Evolutionary conservation across 2,329 filamentous ascomycete genomes (phyloP), one percentile per base, ranked within the genome.

Genomic region (Cytospora leucostoma): DNA sequence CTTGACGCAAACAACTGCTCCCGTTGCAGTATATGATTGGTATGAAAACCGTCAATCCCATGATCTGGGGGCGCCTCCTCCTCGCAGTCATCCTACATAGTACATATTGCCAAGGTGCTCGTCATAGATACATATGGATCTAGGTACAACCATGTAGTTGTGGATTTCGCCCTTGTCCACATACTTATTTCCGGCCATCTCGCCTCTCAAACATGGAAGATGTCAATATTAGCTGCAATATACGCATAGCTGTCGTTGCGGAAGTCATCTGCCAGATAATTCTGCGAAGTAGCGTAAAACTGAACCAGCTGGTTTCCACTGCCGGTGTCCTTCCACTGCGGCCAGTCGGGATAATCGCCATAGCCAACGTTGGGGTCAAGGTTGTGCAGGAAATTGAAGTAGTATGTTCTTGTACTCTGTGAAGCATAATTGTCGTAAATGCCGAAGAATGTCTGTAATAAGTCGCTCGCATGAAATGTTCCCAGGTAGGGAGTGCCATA

Each of bases 381-480:
- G 51, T 87, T 84, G 72, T 91, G 83, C 7, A 93, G 70, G 71
- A 94, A 94, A 57, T 84, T 87, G 69, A 88, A 80, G 70, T 92
- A 93, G 74, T 93, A 93, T 1, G 82, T 83, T 62, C 88, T 83
- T 52, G 87, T 86, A 11, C 84, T 80, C 6, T 71, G 73, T 34
- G 83, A 83, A 2, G 88, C 87, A 63, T 88, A 84, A 71, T 90
- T 86, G 13, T 85, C 82, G 56, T 83, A 70, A 13, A 89, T 74
- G 0, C 88, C 88, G 63, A 84, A 87, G 67, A 92, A 92, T 0
- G 90, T 82, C 71, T 90, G 85, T 4, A 91, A 68, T 1, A 93
- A 69, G 68, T 93, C 91, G 1, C 82, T 85, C 15, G 76, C 88
- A 73, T 95, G 92, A 75, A 92, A 90, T 0, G 90, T 93, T 19